These are phyloP conservation scores for Phytophthora quininea DNA, from an alignment of 352 stramenopile species.

Conservation along the genomic window DNA sequence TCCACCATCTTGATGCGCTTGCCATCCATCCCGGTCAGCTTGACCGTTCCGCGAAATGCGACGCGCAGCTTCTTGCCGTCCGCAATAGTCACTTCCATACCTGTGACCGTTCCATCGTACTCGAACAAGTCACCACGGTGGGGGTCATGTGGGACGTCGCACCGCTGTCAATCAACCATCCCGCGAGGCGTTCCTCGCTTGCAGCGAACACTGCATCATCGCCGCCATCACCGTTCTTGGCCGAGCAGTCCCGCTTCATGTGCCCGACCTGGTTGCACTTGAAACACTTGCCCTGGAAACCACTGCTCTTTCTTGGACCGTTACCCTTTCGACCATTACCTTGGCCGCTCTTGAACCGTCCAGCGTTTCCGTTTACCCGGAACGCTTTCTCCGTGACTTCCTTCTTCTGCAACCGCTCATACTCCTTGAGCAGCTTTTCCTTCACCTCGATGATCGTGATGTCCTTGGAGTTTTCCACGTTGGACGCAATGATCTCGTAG, in stretches of 20 bases:
- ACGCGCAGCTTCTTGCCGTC: neutral
- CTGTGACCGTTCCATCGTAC: neutral
- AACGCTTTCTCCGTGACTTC: neutral
- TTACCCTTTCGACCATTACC: constrained; percentile 12
- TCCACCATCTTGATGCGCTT: constrained; percentile 12
- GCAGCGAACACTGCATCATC: constrained; percentile 7
- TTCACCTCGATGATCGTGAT: constrained; percentile 30
- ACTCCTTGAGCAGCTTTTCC: constrained; percentile 34
- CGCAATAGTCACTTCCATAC: constrained; percentile 9
- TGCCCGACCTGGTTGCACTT: constrained; percentile 13
- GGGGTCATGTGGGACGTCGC: constrained; percentile 24
- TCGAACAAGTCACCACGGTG: constrained; percentile 6
- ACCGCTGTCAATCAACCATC: constrained; percentile 23
- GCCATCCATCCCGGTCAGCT: constrained; percentile 3
- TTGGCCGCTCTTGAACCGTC: constrained; percentile 2
- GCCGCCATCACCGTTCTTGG: neutral
- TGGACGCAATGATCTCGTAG: constrained; percentile 15
- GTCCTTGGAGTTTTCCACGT: constrained; percentile 22
- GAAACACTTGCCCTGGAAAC: constrained; percentile 26
- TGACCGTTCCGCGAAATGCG: neutral
- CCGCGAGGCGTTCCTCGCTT: neutral
- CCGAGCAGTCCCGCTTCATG: constrained; percentile 14
- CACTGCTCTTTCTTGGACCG: constrained; percentile 4
- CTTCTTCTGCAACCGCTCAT: constrained; percentile 25
- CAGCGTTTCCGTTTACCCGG: neutral